Conservation (phyloP, 192 early-diverging fungal species). For the Backusella parvicylindrica region DNA sequence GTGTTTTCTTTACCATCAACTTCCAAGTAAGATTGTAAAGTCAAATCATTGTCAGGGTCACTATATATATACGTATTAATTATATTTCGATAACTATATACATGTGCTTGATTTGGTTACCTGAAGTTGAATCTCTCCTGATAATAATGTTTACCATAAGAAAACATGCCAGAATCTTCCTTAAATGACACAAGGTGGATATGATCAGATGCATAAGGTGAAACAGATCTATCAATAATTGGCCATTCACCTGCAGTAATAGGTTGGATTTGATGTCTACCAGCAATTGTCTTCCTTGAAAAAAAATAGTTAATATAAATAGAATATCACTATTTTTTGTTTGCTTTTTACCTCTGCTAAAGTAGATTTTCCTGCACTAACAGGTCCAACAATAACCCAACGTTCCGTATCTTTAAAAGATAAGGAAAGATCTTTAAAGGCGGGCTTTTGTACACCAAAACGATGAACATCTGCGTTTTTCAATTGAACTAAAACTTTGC, state of each 20-base stretch:
- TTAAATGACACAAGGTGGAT: conserved; percentile 30
- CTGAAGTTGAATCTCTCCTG: conserved; percentile 50
- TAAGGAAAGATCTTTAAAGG: conserved; percentile 34
- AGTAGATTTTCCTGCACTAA: conserved; percentile 48
- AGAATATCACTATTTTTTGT: background rate
- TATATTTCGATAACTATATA: background rate
- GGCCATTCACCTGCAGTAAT: conserved; percentile 19
- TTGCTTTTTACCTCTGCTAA: conserved; percentile 33
- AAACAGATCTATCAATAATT: conserved; percentile 15
- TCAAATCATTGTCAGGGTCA: conserved; percentile 35
- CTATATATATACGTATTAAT: background rate
- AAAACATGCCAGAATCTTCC: conserved; percentile 25
- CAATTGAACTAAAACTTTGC: conserved; percentile 20
- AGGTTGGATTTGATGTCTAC: conserved; percentile 28
- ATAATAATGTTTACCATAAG: conserved; percentile 39
- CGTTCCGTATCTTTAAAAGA: conserved; percentile 19
- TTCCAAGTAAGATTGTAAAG: conserved; percentile 17
- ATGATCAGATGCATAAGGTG: conserved; percentile 25
- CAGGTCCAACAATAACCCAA: conserved; percentile 31
- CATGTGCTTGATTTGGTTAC: conserved; percentile 3
- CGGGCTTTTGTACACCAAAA: conserved; percentile 20
- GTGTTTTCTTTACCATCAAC: background rate
- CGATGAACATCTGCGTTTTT: conserved; percentile 27
- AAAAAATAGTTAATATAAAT: background rate
- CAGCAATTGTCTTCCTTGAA: conserved; percentile 23